phyloP scores from a whole-genome alignment of 179 eudicot genomes.

The Beta corolliflora region DNA sequence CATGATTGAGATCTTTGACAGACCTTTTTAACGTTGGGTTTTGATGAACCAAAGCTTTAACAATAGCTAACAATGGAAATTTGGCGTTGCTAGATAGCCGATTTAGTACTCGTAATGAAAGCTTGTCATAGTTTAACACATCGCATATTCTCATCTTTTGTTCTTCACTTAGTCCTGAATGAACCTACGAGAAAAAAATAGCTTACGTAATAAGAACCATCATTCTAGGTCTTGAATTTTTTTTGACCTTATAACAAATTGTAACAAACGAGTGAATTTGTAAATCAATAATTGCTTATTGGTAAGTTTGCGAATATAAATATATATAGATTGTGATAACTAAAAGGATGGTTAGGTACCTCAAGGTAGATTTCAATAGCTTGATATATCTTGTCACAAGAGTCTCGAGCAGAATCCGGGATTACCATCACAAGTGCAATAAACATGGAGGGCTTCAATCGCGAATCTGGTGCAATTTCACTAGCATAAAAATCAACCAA shows the following conservation, averaged over 20 bases:
- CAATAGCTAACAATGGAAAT: slow-evolving; percentile 30
- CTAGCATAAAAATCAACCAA: slow-evolving; percentile 38
- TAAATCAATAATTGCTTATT: neutral
- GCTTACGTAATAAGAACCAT: neutral
- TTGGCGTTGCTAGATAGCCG: slow-evolving; percentile 28
- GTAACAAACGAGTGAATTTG: neutral
- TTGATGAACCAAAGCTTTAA: slow-evolving; percentile 30
- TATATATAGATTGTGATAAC: too few relatives aligned
- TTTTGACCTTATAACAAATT: too few relatives aligned
- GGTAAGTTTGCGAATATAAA: neutral
- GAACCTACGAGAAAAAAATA: slow-evolving; percentile 16
- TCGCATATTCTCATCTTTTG: slow-evolving; percentile 34
- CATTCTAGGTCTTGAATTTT: neutral
- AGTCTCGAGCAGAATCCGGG: slow-evolving; percentile 41
- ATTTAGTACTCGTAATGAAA: slow-evolving; percentile 33
- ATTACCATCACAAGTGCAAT: slow-evolving; percentile 31
- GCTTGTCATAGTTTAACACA: slow-evolving; percentile 35
- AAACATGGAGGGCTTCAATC: slow-evolving; percentile 37
- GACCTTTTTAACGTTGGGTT: slow-evolving; percentile 27
- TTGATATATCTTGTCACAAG: slow-evolving; percentile 37
- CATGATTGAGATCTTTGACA: slow-evolving; percentile 8
- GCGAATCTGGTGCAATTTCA: slow-evolving; percentile 42
- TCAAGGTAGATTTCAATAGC: slow-evolving; percentile 41
- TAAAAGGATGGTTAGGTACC: slow-evolving; percentile 20
- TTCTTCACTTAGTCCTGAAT: slow-evolving; percentile 31